Conservation (phyloP, 2,329 filamentous ascomycete species). For the Aschersonia sp. region DNA sequence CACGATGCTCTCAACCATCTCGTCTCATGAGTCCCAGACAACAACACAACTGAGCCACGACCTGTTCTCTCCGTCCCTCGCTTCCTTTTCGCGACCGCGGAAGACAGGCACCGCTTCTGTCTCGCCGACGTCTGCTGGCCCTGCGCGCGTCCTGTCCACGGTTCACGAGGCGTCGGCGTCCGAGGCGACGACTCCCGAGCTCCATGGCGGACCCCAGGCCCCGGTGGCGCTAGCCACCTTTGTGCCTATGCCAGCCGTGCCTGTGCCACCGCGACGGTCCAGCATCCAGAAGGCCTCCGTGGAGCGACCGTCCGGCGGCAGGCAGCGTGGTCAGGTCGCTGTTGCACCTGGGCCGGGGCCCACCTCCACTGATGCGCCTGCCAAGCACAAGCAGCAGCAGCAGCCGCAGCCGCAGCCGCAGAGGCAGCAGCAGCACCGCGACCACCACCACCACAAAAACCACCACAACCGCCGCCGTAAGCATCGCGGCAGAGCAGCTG, state of each 20-base stretch:
- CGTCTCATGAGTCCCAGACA: constrained; percentile 1
- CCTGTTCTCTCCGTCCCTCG: constrained; percentile 1
- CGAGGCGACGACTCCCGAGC: background rate
- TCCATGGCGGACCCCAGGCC: background rate
- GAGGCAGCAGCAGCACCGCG: background rate
- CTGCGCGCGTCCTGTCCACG: background rate
- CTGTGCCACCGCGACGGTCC: constrained; percentile 1
- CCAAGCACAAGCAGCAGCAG: background rate
- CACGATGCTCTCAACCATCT: background rate
- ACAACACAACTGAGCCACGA: constrained; percentile 1
- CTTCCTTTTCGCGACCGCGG: background rate
- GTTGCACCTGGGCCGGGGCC: background rate
- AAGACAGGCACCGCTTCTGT: background rate
- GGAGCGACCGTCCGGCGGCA: background rate
- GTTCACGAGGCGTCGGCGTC: constrained; percentile 1
- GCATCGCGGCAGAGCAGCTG: background rate
- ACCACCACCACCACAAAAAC: background rate
- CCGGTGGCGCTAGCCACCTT: background rate
- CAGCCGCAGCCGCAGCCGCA: background rate
- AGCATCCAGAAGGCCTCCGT: background rate
- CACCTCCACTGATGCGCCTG: background rate
- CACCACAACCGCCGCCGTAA: background rate
- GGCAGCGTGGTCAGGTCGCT: background rate
- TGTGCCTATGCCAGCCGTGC: background rate
- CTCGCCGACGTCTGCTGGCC: background rate